Evolutionary conservation across 1,284 basidiomycete genomes (phyloP).

Genomic region (Ustilago crameri): DNA sequence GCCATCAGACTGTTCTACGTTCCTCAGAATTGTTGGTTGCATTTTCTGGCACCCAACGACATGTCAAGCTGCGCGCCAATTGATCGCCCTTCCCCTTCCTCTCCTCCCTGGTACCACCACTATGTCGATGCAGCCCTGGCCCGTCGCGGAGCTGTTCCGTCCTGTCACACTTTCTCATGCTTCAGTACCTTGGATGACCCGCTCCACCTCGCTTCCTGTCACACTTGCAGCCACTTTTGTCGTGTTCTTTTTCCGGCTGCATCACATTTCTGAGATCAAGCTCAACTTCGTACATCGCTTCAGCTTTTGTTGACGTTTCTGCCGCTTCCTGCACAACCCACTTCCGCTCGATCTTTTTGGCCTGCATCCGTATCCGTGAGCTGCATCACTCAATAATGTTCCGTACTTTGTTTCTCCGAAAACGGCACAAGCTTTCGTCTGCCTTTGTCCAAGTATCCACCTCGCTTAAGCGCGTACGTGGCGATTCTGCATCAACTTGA

Average conservation of each 20-base stretch:
- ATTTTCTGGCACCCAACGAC: not conserved
- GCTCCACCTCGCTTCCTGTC: conserved; percentile 5
- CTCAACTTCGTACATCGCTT: conserved; percentile 14
- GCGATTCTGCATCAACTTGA: conserved; percentile 26
- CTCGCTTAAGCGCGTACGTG: conserved; percentile 23
- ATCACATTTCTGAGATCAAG: conserved; percentile 1
- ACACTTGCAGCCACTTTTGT: not conserved
- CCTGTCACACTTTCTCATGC: too few species aligned
- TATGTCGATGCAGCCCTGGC: conserved; percentile 9
- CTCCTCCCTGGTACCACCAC: not conserved
- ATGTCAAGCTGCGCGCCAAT: not conserved
- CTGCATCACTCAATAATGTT: conserved; percentile 20
- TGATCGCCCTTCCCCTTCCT: too few species aligned
- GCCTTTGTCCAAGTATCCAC: not conserved
- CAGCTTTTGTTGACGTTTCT: conserved; percentile 7
- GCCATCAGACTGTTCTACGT: conserved; percentile 5
- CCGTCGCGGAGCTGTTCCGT: too few species aligned
- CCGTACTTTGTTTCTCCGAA: conserved; percentile 3
- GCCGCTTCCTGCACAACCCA: not conserved
- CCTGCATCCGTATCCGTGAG: conserved; percentile 20
- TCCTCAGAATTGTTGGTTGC: conserved; percentile 4
- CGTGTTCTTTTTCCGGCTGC: not conserved
- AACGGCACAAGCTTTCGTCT: not conserved
- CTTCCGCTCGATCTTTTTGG: conserved; percentile 7
- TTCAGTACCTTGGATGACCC: too few species aligned